A percentile compares a stretch with the other conserved stretches of the same genome.
Conservation (phyloP, 495 filamentous ascomycete genomes). For the Staphylotrichum tortipilum region DNA sequence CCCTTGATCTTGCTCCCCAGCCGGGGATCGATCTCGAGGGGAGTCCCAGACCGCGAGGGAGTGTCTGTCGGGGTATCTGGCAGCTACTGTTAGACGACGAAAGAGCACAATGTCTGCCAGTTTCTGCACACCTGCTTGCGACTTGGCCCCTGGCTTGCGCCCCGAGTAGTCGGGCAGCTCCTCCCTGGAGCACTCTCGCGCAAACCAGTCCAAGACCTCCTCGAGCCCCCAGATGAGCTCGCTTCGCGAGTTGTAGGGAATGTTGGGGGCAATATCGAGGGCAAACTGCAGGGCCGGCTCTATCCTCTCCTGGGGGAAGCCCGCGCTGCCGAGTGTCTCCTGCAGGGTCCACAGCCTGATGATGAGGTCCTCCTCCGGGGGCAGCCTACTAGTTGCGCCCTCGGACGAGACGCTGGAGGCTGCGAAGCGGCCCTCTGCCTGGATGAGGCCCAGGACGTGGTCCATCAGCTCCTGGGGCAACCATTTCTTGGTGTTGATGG, state of each 20-base stretch:
- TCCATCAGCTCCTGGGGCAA: conserved; percentile 71
- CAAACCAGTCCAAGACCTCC: conserved; percentile 80
- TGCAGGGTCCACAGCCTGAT: conserved; percentile 74
- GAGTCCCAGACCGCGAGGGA: conserved; percentile 43
- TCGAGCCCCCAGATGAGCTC: conserved; percentile 77
- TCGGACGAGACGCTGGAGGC: conserved; percentile 36
- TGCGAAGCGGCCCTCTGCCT: conserved; percentile 42
- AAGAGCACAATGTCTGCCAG: not conserved
- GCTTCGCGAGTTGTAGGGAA: conserved; percentile 39
- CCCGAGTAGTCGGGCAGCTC: conserved; percentile 66
- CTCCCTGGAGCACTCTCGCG: conserved; percentile 54
- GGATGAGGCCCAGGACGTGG: conserved; percentile 54
- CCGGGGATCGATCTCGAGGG: conserved; percentile 28
- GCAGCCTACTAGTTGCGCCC: conserved; percentile 31
- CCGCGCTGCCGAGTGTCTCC: conserved; percentile 55
- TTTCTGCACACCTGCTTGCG: conserved; percentile 23
- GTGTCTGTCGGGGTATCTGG: conserved; percentile 39
- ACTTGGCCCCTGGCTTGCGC: conserved; percentile 24
- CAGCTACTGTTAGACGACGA: not conserved
- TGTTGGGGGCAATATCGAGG: conserved; percentile 47
- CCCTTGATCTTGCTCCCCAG: conserved; percentile 26
- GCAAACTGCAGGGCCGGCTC: conserved; percentile 58
- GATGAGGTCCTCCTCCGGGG: conserved; percentile 63
- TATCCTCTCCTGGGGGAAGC: conserved; percentile 55
- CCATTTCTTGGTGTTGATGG: conserved; percentile 66